Conservation (phyloP, 108 stramenopile genomes). For the Thalassiosira profunda region DNA sequence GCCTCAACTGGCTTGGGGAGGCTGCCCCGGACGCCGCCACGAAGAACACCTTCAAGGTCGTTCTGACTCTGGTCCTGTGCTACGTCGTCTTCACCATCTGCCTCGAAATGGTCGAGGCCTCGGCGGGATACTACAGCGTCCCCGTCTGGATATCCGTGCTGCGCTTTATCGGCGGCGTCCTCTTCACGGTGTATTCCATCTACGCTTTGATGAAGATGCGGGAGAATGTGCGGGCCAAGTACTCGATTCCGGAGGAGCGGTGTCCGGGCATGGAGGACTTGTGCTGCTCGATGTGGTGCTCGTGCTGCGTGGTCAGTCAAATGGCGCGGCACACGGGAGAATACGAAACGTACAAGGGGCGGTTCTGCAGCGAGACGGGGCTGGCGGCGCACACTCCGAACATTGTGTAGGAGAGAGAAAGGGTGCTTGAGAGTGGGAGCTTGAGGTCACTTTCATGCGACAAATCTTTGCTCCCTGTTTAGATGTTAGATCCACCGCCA, state of each 20-base stretch:
- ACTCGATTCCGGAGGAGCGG: conserved; percentile 75
- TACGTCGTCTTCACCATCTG: conserved; percentile 65
- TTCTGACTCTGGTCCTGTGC: conserved; percentile 51
- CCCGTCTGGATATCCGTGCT: conserved; percentile 49
- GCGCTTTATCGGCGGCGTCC: conserved; percentile 57
- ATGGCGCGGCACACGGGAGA: conserved; percentile 89
- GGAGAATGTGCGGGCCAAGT: conserved; percentile 71
- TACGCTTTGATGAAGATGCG: conserved; percentile 78
- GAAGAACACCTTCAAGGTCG: conserved; percentile 70
- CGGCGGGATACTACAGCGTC: conserved; percentile 29
- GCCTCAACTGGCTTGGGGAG: conserved; percentile 83
- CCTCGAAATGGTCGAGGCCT: conserved; percentile 50
- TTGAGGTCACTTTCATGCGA: too few species aligned
- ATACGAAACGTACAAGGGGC: conserved; percentile 81
- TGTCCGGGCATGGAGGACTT: conserved; percentile 80
- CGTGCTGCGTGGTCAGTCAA: conserved; percentile 82
- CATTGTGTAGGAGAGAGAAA: conserved; percentile 23
- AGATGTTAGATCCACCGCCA: too few species aligned
- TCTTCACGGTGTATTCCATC: conserved; percentile 73
- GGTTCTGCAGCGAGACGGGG: conserved; percentile 70
- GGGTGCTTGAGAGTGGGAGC: too few species aligned
- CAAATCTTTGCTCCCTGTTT: too few species aligned
- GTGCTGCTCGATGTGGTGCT: conserved; percentile 71
- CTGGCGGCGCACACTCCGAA: conserved; percentile 67
- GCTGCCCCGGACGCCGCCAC: conserved; percentile 50